Conservation (phyloP, 345 rosid genomes). For the Dimocarpus longan region DNA sequence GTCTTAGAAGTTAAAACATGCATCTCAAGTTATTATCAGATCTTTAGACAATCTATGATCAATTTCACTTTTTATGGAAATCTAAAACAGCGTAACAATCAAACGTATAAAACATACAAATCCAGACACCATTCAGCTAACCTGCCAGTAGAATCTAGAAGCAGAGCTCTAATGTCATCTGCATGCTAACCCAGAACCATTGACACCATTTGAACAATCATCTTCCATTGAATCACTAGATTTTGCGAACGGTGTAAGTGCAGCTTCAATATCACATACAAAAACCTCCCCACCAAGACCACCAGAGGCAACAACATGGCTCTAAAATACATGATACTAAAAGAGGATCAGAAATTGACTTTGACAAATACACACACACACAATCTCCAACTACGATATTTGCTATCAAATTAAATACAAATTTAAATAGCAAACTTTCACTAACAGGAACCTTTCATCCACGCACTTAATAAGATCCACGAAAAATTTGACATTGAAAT, state of each 20-base stretch:
- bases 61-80: background rate
- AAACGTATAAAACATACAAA: background rate
- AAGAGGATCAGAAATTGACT: constrained; percentile 64
- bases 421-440: constrained; percentile 20
- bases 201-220: constrained; percentile 70
- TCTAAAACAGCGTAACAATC: background rate
- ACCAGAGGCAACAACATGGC: constrained; percentile 95
- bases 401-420: constrained; percentile 8
- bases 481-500: constrained; percentile 39
- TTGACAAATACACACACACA: background rate
- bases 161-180: constrained; percentile 90
- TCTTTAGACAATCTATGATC: background rate
- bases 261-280: constrained; percentile 99
- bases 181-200: constrained; percentile 65
- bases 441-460: constrained; percentile 30
- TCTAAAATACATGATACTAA: constrained; percentile 77
- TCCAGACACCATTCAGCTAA: constrained; percentile 30
- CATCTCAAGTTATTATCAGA: constrained; percentile 7
- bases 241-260: constrained; percentile 71
- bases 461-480: constrained; percentile 31
- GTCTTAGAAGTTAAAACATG: background rate
- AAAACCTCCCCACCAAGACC: no score
- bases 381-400: background rate
- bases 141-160: constrained; percentile 96
- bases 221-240: constrained; percentile 74